Base-by-base conservation (phyloP, 129 eudicot species). In the Logfia minima region DNA sequence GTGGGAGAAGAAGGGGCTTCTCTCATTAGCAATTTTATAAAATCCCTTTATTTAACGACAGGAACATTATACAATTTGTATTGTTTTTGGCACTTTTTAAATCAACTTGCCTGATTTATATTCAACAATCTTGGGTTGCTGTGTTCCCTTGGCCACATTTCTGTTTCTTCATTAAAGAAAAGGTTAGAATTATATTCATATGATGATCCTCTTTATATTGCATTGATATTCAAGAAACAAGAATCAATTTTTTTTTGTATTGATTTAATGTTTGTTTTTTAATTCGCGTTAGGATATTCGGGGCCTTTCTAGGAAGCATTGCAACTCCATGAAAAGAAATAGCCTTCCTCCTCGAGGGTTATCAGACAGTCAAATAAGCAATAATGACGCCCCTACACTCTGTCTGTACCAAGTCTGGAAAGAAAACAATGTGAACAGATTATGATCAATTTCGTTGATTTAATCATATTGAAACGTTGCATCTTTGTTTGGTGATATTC, bases 331-430 rank as follows among this genome's bases (percentile, higher is more conserved):
- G 90, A 73, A 80, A 53, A 72, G 70, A 63, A 28, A 66, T 45
- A 71, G 81, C 19, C 81, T 77, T 65, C 81, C 76, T 64, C 51
- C 82, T 51, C 75, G 62, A 14, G 78, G 77, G 61, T 74, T 81
- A 60, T 80, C 88, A 26, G 80, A 84, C 55, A 73, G 76, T 45
- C 76, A 70, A 61, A 76, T 53, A 61, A 68, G 73, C 63, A 75
- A 79, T 70, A 29, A 41, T 37, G 72, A 76, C 24, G 79, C 58
- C 81, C 79, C 82, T 53, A 35, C 83, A 72, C 71, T 79, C 48
- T 87, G 88, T 48, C 75, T 82, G 19, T 87, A 87, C 48, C 88
- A 87, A 87, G 87, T 84, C 24, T 87, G 91, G 91, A 79, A 80
- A 79, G 91, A 87, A 84, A 87, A 75, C 73, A 87, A 87, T 82